Evolutionary conservation across 139 green algal genomes (phyloP), one percentile per base, ranked within the genome.

Genomic region (Ettlia oleoabundans): DNA sequence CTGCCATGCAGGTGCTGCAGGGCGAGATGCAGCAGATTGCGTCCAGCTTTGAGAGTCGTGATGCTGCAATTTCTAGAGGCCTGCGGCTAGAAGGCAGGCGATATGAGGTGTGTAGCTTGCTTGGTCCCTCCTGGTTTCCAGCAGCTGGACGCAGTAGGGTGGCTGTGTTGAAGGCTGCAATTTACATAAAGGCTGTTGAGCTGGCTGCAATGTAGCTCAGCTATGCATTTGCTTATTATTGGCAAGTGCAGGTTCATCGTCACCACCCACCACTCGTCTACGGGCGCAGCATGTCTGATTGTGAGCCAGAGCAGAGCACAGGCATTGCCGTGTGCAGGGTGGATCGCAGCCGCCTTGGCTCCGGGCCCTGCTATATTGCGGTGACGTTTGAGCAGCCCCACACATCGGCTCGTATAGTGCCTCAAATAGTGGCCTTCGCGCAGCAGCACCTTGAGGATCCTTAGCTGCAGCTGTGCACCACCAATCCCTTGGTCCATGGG

Each of bases 181-280:
- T n/a, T n/a, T n/a, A n/a, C n/a, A n/a, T n/a, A n/a, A n/a, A n/a
- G n/a, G n/a, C n/a, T n/a, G n/a, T n/a, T n/a, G n/a, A n/a, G n/a
- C n/a, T n/a, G n/a, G n/a, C n/a, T n/a, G n/a, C n/a, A n/a, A n/a
- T n/a, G n/a, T n/a, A n/a, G n/a, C n/a, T n/a, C n/a, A n/a, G n/a
- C n/a, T n/a, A n/a, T n/a, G n/a, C n/a, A n/a, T n/a, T n/a, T n/a
- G n/a, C n/a, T n/a, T n/a, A n/a, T n/a, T n/a, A 33, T 71, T 40
- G 33, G 3, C 33, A 10, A 22, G 15, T 61, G 37, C 86, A 95
- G 92, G 91, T 95, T 9, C 90, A 95, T 78, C 79, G 92, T 4
- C 86, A 93, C 43, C 92, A 96, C 63, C 90, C 91, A 2, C 92
- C 92, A 0, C 81, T 95, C 0, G 86, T 95, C 35, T 96, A 94